Base-by-base conservation (phyloP, 1,284 basidiomycete genomes). In the Trichosporon coremiiforme region DNA sequence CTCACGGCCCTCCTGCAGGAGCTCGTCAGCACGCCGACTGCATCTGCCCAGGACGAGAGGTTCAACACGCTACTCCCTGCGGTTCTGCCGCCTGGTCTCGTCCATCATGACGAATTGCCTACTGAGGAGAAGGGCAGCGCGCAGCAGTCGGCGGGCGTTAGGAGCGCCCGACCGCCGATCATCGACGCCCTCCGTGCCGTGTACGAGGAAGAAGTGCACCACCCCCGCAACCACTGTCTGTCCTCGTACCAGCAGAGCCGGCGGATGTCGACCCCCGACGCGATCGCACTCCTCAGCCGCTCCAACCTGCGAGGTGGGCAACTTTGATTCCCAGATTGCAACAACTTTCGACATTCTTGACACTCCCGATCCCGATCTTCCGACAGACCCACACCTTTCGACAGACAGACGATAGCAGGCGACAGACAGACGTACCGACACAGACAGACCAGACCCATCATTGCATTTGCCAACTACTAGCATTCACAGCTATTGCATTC, bases 31-130 rank as follows among this genome's bases (percentile, higher is more conserved):
- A 73, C 76, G 35, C 70, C 75, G 64, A 65, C 79, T 38, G 71
- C 73, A 17, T 74, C 75, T 15, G 68, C 78, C 20, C 73, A 77
- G 31, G 81, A 84, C 68, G 78, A 77, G 10, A 76, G 83, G 25
- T 84, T 83, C 74, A 75, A 72, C 68, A 82, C 79, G 5, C 78
- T 85, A 29, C 85, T 85, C 76, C 82, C 85, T 7, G 76, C 85
- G 33, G 78, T 83, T 2, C 76, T 85, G 2, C 81, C 81, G 4
- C 41, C 82, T 73, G 35, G 65, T 68, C 7, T 78, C 75, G 22
- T 74, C 80, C 35, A 53, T 79, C 41, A 71, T 66, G 7, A 60
- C 68, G 20, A 67, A 64, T 2, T 31, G 12, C 36, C 57, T 31
- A 33, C 57, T 17, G 57, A 62, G 33, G 31, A 17, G 29, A 6